These are phyloP conservation scores for Verticillium albo-atrum DNA, from an alignment of 2,329 filamentous ascomycete species.

Conservation along the genomic window DNA sequence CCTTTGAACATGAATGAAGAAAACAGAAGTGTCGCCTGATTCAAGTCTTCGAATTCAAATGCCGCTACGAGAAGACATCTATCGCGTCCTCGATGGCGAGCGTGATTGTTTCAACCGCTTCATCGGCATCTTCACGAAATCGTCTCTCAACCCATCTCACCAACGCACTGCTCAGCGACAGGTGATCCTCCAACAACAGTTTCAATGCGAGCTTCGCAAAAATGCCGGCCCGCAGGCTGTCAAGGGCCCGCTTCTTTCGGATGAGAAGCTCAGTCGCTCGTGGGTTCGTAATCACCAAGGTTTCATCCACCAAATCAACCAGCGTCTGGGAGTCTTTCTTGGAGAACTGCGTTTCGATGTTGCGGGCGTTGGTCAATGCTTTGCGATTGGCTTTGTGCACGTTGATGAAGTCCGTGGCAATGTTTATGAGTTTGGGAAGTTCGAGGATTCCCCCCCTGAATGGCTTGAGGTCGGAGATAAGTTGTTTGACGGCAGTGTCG, in stretches of 20 bases:
- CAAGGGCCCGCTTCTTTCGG: background rate
- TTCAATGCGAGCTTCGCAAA: background rate
- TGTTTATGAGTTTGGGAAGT: background rate
- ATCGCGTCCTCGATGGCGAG: background rate
- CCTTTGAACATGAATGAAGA: too few relatives aligned
- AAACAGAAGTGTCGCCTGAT: too few relatives aligned
- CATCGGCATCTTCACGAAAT: background rate
- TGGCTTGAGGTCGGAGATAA: background rate
- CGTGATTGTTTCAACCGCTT: background rate
- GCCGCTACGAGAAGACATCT: background rate
- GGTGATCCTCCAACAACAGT: background rate
- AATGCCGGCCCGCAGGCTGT: background rate
- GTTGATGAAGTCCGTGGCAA: background rate
- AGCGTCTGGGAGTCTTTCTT: background rate
- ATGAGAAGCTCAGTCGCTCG: background rate
- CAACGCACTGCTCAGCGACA: background rate
- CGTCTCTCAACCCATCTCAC: background rate
- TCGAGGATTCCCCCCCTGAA: background rate
- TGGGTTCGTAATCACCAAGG: background rate
- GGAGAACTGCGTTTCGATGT: background rate
- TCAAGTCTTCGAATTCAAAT: too few relatives aligned
- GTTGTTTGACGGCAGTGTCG: background rate
- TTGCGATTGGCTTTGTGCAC: background rate
- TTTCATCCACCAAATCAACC: background rate
- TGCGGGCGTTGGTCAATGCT: background rate